Evolutionary conservation across 1,284 basidiomycete genomes (phyloP), one percentile per base, ranked within the genome.

Genomic region (Cutaneotrichosporon cyanovorans): DNA sequence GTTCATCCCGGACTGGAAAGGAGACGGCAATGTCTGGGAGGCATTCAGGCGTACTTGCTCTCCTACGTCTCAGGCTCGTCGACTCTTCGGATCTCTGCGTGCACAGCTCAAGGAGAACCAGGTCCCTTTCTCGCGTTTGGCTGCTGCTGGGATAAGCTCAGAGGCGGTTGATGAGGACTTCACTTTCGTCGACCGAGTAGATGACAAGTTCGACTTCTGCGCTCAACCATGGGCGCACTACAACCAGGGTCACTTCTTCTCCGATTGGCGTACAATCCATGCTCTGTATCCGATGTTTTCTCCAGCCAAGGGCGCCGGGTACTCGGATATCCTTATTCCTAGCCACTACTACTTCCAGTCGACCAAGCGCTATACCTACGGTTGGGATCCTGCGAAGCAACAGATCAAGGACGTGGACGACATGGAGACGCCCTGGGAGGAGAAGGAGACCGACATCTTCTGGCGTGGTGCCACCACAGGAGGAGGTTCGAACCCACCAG

Each of bases 301-400:
- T 3, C 90, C 91, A 0, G 86, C 87, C 0, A 87, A 85, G 62
- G 80, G 83, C 0, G 73, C 74, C 22, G 91, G 91, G 0, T 96
- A 84, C 66, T 75, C 80, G 50, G 91, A 96, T 65, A 89, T 96
- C 54, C 76, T 85, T 44, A 90, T 96, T 54, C 91, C 91, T 0
- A 89, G 85, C 56, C 89, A 95, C 68, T 93, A 95, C 68, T 93
- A 96, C 69, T 88, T 87, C 63, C 83, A 82, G 12, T 83, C 83
- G 45, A 87, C 84, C 11, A 75, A 78, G 48, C 74, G 82, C 48
- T 92, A 92, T 63, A 88, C 88, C 1, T 95, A 95, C 58, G 91
- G 84, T 1, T 91, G 85, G 83, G 88, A 95, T 66, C 74, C 81
- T 0, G 76, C 82, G 20, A 83, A 84, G 48, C 71, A 81, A 57